Evolutionary conservation across 148 eudicot species (phyloP), one percentile per base, ranked within the genome.

Genomic region (Chenopodium quinoa): DNA sequence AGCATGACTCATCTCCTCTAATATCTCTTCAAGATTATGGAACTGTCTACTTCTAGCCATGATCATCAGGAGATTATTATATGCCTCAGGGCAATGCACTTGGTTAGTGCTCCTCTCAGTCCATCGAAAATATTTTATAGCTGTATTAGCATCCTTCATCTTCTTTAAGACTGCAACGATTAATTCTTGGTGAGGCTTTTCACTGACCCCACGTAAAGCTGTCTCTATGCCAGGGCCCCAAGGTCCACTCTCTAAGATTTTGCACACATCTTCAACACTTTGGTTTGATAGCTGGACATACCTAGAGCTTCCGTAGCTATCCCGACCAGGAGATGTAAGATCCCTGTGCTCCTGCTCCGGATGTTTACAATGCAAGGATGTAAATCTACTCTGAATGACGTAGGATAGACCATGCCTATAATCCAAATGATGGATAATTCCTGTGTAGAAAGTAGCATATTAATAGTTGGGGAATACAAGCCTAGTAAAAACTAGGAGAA

Each of bases 1-100:
- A 64, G 93, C 93, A 76, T 88, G 81, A 84, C 92, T 92, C 99
- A 93, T 95, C 90, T 95, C 99, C 83, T 93, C 97, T 86, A 95
- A 84, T 86, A 95, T 82, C 80, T 89, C 89, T 85, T 90, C 93
- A 50, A 95, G 75, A 20, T 64, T 44, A 71, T 85, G 84, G 62
- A 92, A 88, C 56, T 78, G 88, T 78, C 84, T 95, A 82, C 84
- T 88, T 82, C 86, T 90, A 54, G 88, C 93, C 91, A 93, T 88
- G 83, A 91, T 77, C 93, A 92, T 87, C 78, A 95, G 91, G 71
- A 95, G 93, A n/a, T 86, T 79, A 85, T 93, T 83, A 79, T 95
- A 95, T n/a, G 91, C 94, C 86, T 95, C 95, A 7, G 93, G 93
- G 71, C 91, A 85, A 85, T 93, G 92, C 47, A 88, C 90, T 85